These are phyloP conservation scores for Spiromastix sp. DNA, from an alignment of 2,329 filamentous ascomycete species.

Conservation along the genomic window DNA sequence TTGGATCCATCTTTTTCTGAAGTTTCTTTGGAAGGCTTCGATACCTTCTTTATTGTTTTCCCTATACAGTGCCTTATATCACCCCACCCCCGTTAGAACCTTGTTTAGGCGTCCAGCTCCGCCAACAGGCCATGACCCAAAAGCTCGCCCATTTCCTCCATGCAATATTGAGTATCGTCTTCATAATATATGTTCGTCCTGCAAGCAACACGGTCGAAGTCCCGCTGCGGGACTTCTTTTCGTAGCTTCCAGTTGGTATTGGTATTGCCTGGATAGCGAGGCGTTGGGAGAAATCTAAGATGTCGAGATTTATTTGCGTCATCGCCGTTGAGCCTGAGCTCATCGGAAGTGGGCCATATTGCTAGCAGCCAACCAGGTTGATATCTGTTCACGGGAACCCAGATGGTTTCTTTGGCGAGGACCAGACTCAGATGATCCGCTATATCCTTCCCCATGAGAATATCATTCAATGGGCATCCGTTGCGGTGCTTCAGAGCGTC, in stretches of 20 bases:
- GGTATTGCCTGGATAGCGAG: constrained; percentile 21
- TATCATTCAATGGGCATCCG: constrained; percentile 6
- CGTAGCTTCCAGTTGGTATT: constrained; percentile 24
- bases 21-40: too few relatives aligned
- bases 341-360: constrained; percentile 21
- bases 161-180: constrained; percentile 6
- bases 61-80: too few relatives aligned
- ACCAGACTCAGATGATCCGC: constrained; percentile 17
- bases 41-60: too few relatives aligned
- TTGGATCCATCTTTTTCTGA: too few relatives aligned
- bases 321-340: constrained; percentile 23
- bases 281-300: constrained; percentile 21
- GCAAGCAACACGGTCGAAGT: constrained; percentile 16
- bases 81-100: too few relatives aligned
- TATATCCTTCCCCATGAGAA: constrained; percentile 15
- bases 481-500: constrained; percentile 8
- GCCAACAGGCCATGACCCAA: constrained; percentile 11
- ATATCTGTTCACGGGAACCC: constrained; percentile 12
- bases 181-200: constrained; percentile 4
- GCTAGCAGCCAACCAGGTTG: constrained; percentile 12
- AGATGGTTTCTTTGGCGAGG: constrained; percentile 19
- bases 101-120: constrained; percentile 10
- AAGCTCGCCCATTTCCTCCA: constrained; percentile 9
- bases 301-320: constrained; percentile 20
- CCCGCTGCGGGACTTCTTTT: constrained; percentile 11